Percentiles rank a stretch among this genome's conserved stretches.
These are phyloP conservation scores for Phoma sp. DNA, from an alignment of 2,329 filamentous ascomycete genomes.

Conservation along the genomic window DNA sequence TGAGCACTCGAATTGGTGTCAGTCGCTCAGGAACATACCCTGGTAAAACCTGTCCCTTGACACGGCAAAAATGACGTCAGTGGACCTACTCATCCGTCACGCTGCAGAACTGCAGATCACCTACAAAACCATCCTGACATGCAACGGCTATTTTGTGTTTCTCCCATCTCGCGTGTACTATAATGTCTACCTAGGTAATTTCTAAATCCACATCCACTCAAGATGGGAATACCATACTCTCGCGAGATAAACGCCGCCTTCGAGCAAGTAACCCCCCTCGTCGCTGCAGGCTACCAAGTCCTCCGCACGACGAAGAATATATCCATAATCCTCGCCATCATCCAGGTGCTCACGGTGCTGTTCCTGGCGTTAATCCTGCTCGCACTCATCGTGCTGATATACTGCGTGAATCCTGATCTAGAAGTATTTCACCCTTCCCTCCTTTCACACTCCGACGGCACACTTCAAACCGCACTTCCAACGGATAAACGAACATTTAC, in stretches of 20 bases:
- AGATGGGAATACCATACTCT: slow-evolving; percentile 62
- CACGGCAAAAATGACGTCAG: slow-evolving; percentile 30
- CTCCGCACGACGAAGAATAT: slow-evolving; percentile 60
- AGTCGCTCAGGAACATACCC: no score
- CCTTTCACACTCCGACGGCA: no score
- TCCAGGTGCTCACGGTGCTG: slow-evolving; percentile 57
- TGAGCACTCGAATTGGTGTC: no score
- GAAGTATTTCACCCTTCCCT: slow-evolving; percentile 35
- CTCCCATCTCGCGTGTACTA: neutral
- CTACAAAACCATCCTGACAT: slow-evolving; percentile 4
- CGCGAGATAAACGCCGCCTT: slow-evolving; percentile 61
- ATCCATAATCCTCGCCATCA: slow-evolving; percentile 55
- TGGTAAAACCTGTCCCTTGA: slow-evolving; percentile 11
- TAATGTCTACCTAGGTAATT: no score
- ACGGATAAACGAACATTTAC: no score
- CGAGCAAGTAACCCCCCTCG: slow-evolving; percentile 61
- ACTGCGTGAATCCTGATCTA: slow-evolving; percentile 59
- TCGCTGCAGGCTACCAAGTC: slow-evolving; percentile 58
- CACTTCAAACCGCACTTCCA: no score
- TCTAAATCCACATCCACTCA: slow-evolving; percentile 4
- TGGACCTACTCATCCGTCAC: slow-evolving; percentile 5
- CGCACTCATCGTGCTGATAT: slow-evolving; percentile 50
- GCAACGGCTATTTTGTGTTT: neutral
- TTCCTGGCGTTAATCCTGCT: slow-evolving; percentile 52
- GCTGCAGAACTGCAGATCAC: neutral